A percentile compares a stretch with the other conserved stretches of the same genome.
phyloP scores from a whole-genome alignment of 371 early-diverging fungal species.

The Blakeslea trispora region DNA sequence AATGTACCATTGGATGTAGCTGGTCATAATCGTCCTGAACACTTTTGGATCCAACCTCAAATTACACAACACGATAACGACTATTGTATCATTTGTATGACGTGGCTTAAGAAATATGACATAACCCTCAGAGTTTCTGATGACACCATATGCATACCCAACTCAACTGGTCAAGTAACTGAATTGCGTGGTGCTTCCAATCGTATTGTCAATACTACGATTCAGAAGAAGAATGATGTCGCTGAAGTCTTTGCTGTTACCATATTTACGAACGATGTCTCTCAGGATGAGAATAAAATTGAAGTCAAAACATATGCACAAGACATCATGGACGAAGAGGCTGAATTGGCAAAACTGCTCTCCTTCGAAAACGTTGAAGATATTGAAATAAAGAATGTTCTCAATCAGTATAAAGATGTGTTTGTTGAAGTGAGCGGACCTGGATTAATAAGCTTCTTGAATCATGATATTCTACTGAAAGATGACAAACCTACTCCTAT shows the following conservation, averaged over 20 bases:
- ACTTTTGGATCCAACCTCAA: background rate
- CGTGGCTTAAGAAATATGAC: background rate
- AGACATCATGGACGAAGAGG: background rate
- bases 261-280: background rate
- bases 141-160: background rate
- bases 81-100: background rate
- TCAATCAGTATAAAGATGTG: background rate
- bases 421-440: slow-evolving; percentile 3
- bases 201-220: background rate
- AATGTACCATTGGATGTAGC: background rate
- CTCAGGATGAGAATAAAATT: background rate
- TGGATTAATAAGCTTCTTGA: background rate
- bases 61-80: background rate
- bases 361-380: background rate
- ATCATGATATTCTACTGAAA: background rate
- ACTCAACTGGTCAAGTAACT: background rate
- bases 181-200: background rate
- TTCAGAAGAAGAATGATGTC: background rate
- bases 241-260: background rate
- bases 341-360: background rate
- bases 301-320: background rate
- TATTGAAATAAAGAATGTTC: background rate
- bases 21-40: background rate
- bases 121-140: background rate
- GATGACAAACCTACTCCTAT: slow-evolving; percentile 3